Evolutionary conservation across 176 grass and related monocot genomes (phyloP).

Genomic region (Tillandsia leiboldiana): DNA sequence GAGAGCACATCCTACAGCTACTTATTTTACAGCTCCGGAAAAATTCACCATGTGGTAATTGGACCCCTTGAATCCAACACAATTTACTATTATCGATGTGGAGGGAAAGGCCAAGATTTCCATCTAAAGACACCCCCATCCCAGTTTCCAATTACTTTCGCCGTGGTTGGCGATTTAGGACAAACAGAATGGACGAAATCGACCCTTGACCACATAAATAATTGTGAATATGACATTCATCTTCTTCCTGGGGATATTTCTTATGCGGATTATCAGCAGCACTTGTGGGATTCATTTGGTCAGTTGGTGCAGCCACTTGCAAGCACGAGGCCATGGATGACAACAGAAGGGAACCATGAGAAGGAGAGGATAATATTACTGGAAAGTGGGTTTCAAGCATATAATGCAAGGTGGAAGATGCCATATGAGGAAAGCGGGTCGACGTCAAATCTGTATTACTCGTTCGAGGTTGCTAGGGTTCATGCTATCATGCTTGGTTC

Average conservation of each 20-base stretch:
- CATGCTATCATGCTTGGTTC: conserved; percentile 94
- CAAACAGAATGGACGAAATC: conserved; percentile 81
- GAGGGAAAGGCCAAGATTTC: conserved; percentile 66
- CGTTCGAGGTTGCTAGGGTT: conserved; percentile 59
- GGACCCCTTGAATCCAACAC: conserved; percentile 62
- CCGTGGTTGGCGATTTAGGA: conserved; percentile 88
- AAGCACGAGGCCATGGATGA: conserved; percentile 85
- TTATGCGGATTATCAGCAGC: conserved; percentile 94
- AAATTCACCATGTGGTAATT: conserved; percentile 86
- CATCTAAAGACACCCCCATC: conserved; percentile 69
- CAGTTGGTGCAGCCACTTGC: conserved; percentile 75
- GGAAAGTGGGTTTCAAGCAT: conserved; percentile 64
- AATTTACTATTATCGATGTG: conserved; percentile 66
- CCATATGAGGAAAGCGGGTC: conserved; percentile 83
- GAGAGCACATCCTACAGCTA: conserved; percentile 85
- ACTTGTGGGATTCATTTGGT: conserved; percentile 93
- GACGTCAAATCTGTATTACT: conserved; percentile 83
- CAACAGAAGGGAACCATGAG: conserved; percentile 97
- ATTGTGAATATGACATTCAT: conserved; percentile 76
- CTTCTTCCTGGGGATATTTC: conserved; percentile 84
- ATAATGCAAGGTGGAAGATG: conserved; percentile 97
- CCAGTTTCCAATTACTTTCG: conserved; percentile 71
- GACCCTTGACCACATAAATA: conserved; percentile 65
- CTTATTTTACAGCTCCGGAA: conserved; percentile 69
- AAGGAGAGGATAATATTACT: conserved; percentile 69